These are phyloP conservation scores for Populus alba DNA, from an alignment of 345 rosid species.

Conservation along the genomic window DNA sequence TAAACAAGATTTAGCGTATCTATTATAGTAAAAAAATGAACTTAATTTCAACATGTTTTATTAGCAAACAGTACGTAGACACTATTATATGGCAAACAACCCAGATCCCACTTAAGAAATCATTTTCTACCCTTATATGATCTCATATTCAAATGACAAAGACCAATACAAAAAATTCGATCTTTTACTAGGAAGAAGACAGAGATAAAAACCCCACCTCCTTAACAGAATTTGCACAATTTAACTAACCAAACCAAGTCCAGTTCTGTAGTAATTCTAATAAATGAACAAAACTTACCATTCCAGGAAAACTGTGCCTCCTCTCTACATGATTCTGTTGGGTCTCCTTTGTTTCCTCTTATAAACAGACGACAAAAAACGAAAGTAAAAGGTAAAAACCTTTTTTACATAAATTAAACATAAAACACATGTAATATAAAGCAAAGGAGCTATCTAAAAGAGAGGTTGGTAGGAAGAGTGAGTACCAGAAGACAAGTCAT, in stretches of 20 bases:
- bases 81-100: too few species aligned
- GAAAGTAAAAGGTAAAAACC: too few species aligned
- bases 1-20: too few species aligned
- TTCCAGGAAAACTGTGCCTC: constrained; percentile 76
- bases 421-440: background rate
- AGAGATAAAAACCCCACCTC: background rate
- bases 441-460: background rate
- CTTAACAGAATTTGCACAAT: background rate
- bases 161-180: background rate
- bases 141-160: background rate
- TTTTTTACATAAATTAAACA: background rate
- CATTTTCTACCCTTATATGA: background rate
- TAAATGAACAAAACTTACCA: constrained; percentile 35
- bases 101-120: background rate
- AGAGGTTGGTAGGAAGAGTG: background rate
- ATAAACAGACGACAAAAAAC: constrained; percentile 16
- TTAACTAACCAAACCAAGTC: background rate
- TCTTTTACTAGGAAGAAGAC: background rate
- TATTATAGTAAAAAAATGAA: too few species aligned
- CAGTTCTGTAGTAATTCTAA: background rate
- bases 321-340: constrained; percentile 70
- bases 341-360: constrained; percentile 43
- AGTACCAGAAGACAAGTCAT: constrained; percentile 39
- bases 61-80: background rate
- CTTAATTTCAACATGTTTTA: background rate